Evolutionary conservation across 768 basidiomycete genomes (phyloP), one percentile per base, ranked within the genome.

Genomic region (Russula dissimulans): DNA sequence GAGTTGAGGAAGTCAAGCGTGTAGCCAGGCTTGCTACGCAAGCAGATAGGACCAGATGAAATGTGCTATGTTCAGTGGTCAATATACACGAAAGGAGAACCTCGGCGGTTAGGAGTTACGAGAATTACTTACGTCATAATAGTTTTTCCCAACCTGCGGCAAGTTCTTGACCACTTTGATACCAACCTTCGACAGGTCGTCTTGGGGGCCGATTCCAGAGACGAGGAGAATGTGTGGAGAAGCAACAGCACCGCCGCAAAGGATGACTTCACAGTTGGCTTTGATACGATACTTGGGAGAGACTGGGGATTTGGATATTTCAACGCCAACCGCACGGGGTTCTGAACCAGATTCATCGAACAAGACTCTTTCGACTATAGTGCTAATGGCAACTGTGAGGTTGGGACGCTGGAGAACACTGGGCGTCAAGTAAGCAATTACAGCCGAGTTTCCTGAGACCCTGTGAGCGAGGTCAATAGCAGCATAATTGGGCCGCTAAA

Each of bases 191-290:
- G 69, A 66, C 9, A 77, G 62, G 10, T 71, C 67, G 3, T 60
- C 67, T 29, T 68, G 67, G 15, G 74, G 72, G 29, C 77, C 77
- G 61, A 78, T 68, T 12, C 77, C 77, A n/a, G 74, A 75, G 14
- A 77, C 66, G 51, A 76, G 69, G 1, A 78, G 70, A 17, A 78
- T 61, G 47, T 77, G 75, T 34, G 77, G 71, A 1, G 74, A 66
- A n/a, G 59, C 65, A 54, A 68, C 34, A 17, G 60, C 22, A n/a
- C 69, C 69, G 18, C 62, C 67, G 14, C 56, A 38, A 43, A 69
- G 26, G 32, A 69, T 65, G 34, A 69, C 69, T 32, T 69, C 69
- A 12, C 64, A 65, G 32, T 44, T 49, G 9, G 64, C 67, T 11
- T 9, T 42, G 29, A 62, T 38, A 8, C 56, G 48, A 18, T 53